Evolutionary conservation across 2,329 filamentous ascomycete species (phyloP), one percentile per base, ranked within the genome.

Genomic region (Apiospora marii): DNA sequence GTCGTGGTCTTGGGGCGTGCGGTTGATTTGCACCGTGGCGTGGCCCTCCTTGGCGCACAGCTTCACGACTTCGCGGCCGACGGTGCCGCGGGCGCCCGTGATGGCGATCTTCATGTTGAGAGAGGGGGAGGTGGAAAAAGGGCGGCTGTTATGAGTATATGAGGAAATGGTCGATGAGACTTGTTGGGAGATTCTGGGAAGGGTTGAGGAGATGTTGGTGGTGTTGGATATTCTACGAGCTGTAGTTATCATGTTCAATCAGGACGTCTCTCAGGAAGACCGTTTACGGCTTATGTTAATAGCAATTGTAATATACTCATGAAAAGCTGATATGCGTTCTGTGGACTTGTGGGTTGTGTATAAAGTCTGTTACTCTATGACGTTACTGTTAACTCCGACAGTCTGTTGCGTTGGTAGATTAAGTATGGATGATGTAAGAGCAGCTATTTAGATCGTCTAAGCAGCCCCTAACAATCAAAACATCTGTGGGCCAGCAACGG

Each of bases 91-190:
- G 76, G 72, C 82, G 73, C 80, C 79, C 70, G 80, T 85, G 78
- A 78, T 85, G 73, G 83, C 84, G 79, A 79, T 84, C 80, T 79
- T 84, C 83, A 80, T 79, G 30, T 49, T 72, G 67, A 30, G n/a
- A 12, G 41, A 27, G 67, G 67, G 4, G 67, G 41, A 4, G 67
- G 67, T 34, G 41, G n/a, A 30, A 46, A 27, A n/a, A 41, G 41
- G n/a, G 67, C n/a, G 67, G 4, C 12, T n/a, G 27, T 30, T 30
- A 30, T 30, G 27, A 30, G 27, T n/a, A 2, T 27, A 13, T 0
- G 24, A 30, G 16, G 30, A 30, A n/a, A 46, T 19, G 41, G 67
- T 44, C 27, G 67, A 30, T 19, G 67, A 14, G 41, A 22, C 37
- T 41, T 41, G 19, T 43, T 43, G 44, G 41, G 41, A 30, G 41